These are phyloP conservation scores for Dictyostelium capitatum DNA, from an alignment of 78 protist genomes.

Conservation along the genomic window DNA sequence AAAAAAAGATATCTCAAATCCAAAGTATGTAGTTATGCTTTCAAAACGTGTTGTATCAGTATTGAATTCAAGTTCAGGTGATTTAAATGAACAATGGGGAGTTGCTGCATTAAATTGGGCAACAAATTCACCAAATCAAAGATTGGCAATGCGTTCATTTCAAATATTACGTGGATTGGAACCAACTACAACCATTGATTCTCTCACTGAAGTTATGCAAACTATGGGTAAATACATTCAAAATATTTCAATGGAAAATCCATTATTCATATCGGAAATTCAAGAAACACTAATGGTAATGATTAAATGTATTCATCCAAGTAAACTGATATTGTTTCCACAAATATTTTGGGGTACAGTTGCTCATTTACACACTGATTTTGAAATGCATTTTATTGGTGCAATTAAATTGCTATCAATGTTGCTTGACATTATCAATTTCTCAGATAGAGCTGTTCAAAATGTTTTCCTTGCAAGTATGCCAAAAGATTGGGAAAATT, in stretches of 20 bases:
- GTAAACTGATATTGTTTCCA: slow-evolving; percentile 64
- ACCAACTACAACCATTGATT: slow-evolving; percentile 69
- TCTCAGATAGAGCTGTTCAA: slow-evolving; percentile 68
- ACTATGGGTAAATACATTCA: slow-evolving; percentile 48
- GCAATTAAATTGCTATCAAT: slow-evolving; percentile 52
- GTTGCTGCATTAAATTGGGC: slow-evolving; percentile 66
- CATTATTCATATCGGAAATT: slow-evolving; percentile 39
- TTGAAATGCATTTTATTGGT: slow-evolving; percentile 49
- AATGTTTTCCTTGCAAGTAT: slow-evolving; percentile 75
- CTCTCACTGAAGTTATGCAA: slow-evolving; percentile 58
- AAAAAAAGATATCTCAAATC: slow-evolving; percentile 65
- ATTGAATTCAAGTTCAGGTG: slow-evolving; percentile 4
- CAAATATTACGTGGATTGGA: slow-evolving; percentile 71
- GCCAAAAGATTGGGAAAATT: slow-evolving; percentile 78
- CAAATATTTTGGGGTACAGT: slow-evolving; percentile 74
- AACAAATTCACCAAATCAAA: slow-evolving; percentile 49
- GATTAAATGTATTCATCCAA: slow-evolving; percentile 64
- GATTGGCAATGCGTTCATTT: slow-evolving; percentile 44
- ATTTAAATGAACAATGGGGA: slow-evolving; percentile 69
- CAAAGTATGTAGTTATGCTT: slow-evolving; percentile 68
- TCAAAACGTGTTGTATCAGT: slow-evolving; percentile 57
- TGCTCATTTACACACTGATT: slow-evolving; percentile 58
- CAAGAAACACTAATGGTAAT: slow-evolving; percentile 56
- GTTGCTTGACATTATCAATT: slow-evolving; percentile 48
- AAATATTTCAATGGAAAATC: slow-evolving; percentile 12